phyloP scores from a whole-genome alignment of 2,329 filamentous ascomycete genomes.

The Aspergillus viridinutans region DNA sequence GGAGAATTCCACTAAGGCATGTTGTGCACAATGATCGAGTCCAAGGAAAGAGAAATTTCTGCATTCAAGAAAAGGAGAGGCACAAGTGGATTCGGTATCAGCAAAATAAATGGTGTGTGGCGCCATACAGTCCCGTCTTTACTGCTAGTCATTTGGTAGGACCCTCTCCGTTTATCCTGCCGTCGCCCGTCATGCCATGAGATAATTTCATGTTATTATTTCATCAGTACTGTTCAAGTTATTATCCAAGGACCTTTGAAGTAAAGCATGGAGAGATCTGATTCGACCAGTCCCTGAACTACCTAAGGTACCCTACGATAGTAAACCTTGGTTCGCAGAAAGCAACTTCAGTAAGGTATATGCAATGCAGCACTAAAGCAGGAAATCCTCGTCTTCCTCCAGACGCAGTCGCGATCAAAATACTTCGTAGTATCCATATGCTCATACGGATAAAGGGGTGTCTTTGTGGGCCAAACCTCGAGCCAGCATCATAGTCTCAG shows the following conservation, averaged over 20 bases:
- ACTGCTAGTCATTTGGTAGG: not conserved
- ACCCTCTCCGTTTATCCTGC: not conserved
- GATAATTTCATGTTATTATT: not conserved
- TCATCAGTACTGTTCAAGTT: no score
- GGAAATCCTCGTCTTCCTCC: not conserved
- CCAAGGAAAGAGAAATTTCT: not conserved
- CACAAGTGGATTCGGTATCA: not conserved
- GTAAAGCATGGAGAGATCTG: not conserved
- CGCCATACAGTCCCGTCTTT: not conserved
- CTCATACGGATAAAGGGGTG: not conserved
- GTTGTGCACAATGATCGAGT: not conserved
- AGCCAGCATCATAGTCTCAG: not conserved
- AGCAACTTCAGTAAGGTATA: not conserved
- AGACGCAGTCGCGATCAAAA: not conserved
- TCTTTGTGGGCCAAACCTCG: not conserved
- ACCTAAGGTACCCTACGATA: not conserved
- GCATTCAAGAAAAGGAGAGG: not conserved
- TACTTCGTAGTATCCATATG: not conserved
- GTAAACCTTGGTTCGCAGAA: not conserved
- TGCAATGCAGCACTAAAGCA: not conserved
- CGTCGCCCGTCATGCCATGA: not conserved
- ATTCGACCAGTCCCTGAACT: not conserved
- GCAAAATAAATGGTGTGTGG: not conserved
- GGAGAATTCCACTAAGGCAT: not conserved
- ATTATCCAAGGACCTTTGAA: not conserved